Evolutionary conservation across 306 rosid genomes (phyloP).

Genomic region (Glycine soja): DNA sequence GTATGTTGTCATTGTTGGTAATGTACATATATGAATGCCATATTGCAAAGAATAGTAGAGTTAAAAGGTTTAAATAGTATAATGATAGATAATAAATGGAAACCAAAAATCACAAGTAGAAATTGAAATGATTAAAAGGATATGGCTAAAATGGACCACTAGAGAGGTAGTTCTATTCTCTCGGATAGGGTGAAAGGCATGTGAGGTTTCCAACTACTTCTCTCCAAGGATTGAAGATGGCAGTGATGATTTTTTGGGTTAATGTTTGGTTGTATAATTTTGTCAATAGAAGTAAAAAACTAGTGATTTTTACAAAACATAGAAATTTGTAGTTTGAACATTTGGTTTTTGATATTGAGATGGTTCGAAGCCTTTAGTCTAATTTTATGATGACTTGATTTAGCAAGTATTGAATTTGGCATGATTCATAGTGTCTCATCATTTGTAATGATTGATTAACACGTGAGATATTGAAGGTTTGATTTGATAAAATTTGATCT

Average conservation of each 20-base stretch:
- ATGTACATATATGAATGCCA: neutral
- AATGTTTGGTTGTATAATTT: neutral
- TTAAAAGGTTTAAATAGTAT: neutral
- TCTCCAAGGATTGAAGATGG: neutral
- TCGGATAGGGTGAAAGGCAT: neutral
- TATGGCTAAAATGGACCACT: constrained; percentile 2
- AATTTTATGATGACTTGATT: neutral
- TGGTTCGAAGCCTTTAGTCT: neutral
- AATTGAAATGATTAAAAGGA: neutral
- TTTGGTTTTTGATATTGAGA: neutral
- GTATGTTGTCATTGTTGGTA: neutral
- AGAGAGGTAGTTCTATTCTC: neutral
- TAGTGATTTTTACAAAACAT: neutral
- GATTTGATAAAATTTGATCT: too few relatives aligned
- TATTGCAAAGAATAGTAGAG: neutral
- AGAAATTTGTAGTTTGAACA: neutral
- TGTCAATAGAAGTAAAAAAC: neutral
- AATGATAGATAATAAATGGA: neutral
- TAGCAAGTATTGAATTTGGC: neutral
- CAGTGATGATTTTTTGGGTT: neutral
- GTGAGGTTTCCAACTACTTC: neutral
- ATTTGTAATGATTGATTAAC: neutral
- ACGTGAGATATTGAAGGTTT: neutral
- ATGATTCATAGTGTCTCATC: neutral
- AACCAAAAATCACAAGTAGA: neutral